Evolutionary conservation across 768 basidiomycete species (phyloP).

Genomic region (Suillus tomentosus): DNA sequence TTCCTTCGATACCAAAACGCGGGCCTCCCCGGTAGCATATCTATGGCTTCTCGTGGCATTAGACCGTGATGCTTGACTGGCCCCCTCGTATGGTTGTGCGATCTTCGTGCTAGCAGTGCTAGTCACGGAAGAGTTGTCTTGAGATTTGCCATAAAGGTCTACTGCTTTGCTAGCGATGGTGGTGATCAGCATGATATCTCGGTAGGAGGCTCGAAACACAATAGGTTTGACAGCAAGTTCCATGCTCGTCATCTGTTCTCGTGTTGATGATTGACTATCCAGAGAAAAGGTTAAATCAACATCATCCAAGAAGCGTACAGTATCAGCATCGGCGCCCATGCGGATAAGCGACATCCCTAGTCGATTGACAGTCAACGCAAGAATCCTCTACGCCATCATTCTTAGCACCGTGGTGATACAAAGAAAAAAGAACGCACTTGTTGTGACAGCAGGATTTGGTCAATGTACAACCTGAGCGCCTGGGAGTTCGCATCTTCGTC

Average conservation of each 20-base stretch:
- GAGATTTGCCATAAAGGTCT: constrained; percentile 62
- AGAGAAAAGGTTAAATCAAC: constrained; percentile 85
- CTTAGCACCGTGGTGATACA: constrained; percentile 14
- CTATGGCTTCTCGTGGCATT: constrained; percentile 18
- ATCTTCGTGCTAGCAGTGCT: constrained; percentile 3
- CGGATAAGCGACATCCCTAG: constrained; percentile 92
- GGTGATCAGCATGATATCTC: constrained; percentile 89
- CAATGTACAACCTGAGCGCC: constrained; percentile 83
- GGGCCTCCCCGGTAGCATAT: constrained; percentile 37
- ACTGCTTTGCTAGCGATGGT: constrained; percentile 85
- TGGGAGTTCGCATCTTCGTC: constrained; percentile 79
- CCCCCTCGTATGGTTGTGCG: not conserved
- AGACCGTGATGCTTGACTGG: constrained; percentile 13
- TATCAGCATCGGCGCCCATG: constrained; percentile 84
- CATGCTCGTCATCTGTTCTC: constrained; percentile 76
- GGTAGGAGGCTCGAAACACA: constrained; percentile 92
- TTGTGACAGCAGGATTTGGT: constrained; percentile 85
- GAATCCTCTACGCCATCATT: constrained; percentile 58
- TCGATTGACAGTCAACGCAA: constrained; percentile 76
- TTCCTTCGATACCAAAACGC: constrained; percentile 72
- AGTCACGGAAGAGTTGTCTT: constrained; percentile 22
- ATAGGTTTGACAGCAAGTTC: constrained; percentile 83
- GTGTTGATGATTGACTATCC: constrained; percentile 75
- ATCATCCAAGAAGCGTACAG: constrained; percentile 91
- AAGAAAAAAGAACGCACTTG: constrained; percentile 57